Base-by-base conservation (phyloP, 148 eudicot genomes). In the Vaccinium vitisidaea region DNA sequence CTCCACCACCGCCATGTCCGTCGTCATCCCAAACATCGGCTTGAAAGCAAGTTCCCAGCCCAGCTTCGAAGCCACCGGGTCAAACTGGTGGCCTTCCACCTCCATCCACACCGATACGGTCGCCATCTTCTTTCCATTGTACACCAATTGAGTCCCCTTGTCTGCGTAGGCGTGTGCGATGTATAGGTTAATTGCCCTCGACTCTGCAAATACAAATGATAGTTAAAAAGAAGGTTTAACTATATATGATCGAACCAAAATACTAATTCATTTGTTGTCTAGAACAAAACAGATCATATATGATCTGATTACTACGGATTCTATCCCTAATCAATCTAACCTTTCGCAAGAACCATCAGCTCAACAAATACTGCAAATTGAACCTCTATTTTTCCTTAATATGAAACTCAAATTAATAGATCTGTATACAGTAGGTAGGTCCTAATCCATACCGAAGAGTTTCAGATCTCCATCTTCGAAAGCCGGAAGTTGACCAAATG, bases 31-130 rank as follows among this genome's bases (percentile, higher is more conserved):
- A 2, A 90, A 75, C 18, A 88, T 63, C 65, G 90, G 91, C 88
- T 93, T 92, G 53, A 87, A 8, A 1, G 15, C 46, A 1, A 90
- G 87, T 90, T 95, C 97, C 86, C 82, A 88, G 2, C 39, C 71
- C 9, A 95, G 92, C 67, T 86, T 92, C 27, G 86, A 27, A 4
- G 86, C 89, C 2, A 84, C 83, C 0, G 92, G 90, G n/a, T 92
- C 95, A 54, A 88, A 95, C 55, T 90, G 90, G 82, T 85, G 98
- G n/a, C 92, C 89, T 77, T 95, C 98, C 0, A 91, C 97, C 83
- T 93, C 93, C 56, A 83, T 77, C 96, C 95, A 93, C 8, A 90
- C 87, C 0, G 88, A 75, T 11, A 81, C 19, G 16, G 79, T 69
- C 2, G 94, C 96, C 93, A 89, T 87, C 75, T 88, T 83, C 82